Evolutionary conservation across 1,139 yeast species (phyloP), one percentile per base, ranked within the genome.

Genomic region (Lodderomyces oxycetoniae): DNA sequence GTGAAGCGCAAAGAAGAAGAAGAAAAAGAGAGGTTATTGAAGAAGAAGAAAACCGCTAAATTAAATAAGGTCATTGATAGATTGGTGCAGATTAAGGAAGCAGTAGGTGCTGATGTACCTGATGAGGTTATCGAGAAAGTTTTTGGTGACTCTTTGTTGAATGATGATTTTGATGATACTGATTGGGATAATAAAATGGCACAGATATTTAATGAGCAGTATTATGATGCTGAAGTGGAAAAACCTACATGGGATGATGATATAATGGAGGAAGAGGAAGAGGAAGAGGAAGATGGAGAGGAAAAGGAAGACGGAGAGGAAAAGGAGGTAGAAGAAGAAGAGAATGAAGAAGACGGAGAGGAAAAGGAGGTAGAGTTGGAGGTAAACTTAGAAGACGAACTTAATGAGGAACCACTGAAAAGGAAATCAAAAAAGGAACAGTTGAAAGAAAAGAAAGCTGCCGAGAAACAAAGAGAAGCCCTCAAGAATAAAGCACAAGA

Each of bases 101-200:
- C 88, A 10, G 84, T 87, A 31, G 97, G 96, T 9, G 80, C 76
- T 19, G 89, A 83, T 12, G 72, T 76, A 7, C 71, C 78, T 28
- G 82, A 79, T 42, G 83, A 75, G 33, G 61, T 72, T 29, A 79
- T 83, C 25, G 63, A 73, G 39, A 71, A 67, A 42, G 81, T 83
- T 6, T 77, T 82, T 54, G 86, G 89, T 4, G 83, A 82, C 38
- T 68, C 81, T 26, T 70, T 88, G 46, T 63, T 93, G 42, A 84
- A 85, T 35, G 95, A 83, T 35, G 97, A 91, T 53, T 93, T 87
- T 55, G 89, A 87, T 46, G 89, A 84, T 50, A 77, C 81, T 27
- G 94, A 85, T 42, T 93, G 98, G 98, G 97, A 93, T 56, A 64
- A 61, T 42, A 79, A 86, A 42, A 81, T 93, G 82, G 78, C 83